Evolutionary conservation across 2,329 filamentous ascomycete species (phyloP).

Genomic region (Sarocladium strictum): DNA sequence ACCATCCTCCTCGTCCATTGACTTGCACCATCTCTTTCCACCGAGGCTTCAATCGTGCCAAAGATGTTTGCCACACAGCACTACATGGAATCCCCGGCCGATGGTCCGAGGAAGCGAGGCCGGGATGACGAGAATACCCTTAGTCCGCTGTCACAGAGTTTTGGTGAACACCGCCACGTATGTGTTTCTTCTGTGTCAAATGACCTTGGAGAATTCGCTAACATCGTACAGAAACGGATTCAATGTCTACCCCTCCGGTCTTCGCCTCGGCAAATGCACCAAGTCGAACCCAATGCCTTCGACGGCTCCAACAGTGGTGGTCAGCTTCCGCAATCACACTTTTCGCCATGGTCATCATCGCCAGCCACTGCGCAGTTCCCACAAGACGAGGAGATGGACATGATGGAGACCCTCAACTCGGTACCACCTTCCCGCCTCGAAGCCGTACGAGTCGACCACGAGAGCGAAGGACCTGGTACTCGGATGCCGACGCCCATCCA

Average conservation of each 20-base stretch:
- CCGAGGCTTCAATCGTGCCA: neutral
- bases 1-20: neutral
- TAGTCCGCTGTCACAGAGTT: conserved; percentile 31
- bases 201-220: conserved; percentile 11
- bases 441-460: neutral
- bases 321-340: conserved; percentile 21
- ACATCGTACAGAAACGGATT: conserved; percentile 42
- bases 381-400: conserved; percentile 42
- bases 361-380: conserved; percentile 14
- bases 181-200: conserved; percentile 15
- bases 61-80: conserved; percentile 32
- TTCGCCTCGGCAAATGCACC: conserved; percentile 34
- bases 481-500: conserved; percentile 57
- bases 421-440: conserved; percentile 11
- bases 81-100: conserved; percentile 25
- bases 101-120: conserved; percentile 36
- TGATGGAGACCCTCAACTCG: conserved; percentile 30
- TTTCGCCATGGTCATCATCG: conserved; percentile 27
- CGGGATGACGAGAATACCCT: conserved; percentile 41
- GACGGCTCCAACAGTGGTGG: conserved; percentile 28
- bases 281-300: conserved; percentile 26
- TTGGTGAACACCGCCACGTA: conserved; percentile 46
- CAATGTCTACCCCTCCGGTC: conserved; percentile 46
- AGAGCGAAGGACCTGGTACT: neutral
- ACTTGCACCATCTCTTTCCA: neutral